Base-by-base conservation (phyloP, 495 filamentous ascomycete genomes). In the Aspergillus olivimuriae region DNA sequence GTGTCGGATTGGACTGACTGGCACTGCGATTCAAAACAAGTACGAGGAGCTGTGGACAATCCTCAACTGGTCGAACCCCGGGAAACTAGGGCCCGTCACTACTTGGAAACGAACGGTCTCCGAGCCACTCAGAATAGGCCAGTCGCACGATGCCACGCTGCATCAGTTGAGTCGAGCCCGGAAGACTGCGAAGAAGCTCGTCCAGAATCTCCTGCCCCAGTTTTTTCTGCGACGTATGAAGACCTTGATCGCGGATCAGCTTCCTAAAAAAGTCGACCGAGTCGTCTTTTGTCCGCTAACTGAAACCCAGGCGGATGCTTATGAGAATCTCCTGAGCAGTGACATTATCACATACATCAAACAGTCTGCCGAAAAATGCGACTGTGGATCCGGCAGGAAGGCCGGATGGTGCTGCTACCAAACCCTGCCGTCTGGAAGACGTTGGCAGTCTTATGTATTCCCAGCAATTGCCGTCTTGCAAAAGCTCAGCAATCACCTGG, bases 11-110 rank as follows among this genome's bases (percentile, higher is more conserved):
- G 92, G 92, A 0, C 68, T 98, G 18, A 97, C 94, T 0, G 92
- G 92, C 5, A 98, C 92, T 4, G 94, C 94, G 7, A 96, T 98
- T 14, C 92, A 98, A 47, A 98, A 98, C 60, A 91, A 89, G 51
- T 98, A 98, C 58, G 87, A 95, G 55, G 94, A 98, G 61, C 76
- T 98, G 1, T 98, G 92, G 92, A 92, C 89, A 3, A 72, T 98
- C 3, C 68, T 98, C 10, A 96, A 97, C 63, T 98, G 92, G 92
- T 89, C 89, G 1, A 94, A 95, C 54, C 92, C 92, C 1, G 94
- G 92, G 0, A 69, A 75, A 26, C 82, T 96, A 47, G 92, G 92
- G 2, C 84, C 87, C 0, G 65, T 86, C 8, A 70, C 73, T 12
- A 80, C 82, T 15, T 98, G 92, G 92, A 85, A 79, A 52, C 69